These are phyloP conservation scores for Phialocephala subalpina DNA, from an alignment of 2,329 filamentous ascomycete species.

Conservation along the genomic window DNA sequence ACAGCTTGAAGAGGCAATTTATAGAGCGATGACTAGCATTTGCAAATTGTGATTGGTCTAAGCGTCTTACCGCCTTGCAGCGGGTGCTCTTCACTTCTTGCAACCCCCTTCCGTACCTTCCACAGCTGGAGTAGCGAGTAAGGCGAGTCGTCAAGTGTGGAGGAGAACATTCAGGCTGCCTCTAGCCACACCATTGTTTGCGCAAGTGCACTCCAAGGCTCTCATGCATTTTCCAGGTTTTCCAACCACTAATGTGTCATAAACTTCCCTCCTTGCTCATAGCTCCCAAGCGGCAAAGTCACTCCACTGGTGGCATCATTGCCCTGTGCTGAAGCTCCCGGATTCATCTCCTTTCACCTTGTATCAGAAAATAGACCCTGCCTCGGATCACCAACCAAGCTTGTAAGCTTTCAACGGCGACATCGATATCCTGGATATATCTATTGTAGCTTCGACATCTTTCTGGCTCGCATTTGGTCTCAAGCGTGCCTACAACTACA, in stretches of 20 bases:
- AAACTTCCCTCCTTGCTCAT: not conserved
- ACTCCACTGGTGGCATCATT: not conserved
- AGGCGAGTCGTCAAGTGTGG: not conserved
- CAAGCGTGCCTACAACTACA: constrained; percentile 5
- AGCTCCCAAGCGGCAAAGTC: not conserved
- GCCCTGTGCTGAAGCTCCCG: not conserved
- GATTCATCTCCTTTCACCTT: constrained; percentile 1
- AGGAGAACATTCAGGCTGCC: not conserved
- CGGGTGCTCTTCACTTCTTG: too few relatives aligned
- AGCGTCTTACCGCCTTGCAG: too few relatives aligned
- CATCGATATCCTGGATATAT: constrained; percentile 13
- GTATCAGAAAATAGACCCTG: constrained; percentile 8
- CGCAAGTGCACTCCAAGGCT: not conserved
- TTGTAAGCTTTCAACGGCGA: not conserved
- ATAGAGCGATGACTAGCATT: too few relatives aligned
- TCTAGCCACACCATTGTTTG: constrained; percentile 3
- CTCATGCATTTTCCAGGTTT: constrained; percentile 6
- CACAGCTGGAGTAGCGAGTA: not conserved
- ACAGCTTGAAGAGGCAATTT: too few relatives aligned
- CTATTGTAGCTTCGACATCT: constrained; percentile 12
- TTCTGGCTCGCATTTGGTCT: constrained; percentile 10
- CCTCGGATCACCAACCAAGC: not conserved
- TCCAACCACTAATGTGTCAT: constrained; percentile 12
- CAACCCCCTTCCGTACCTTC: too few relatives aligned
- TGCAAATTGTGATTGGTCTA: too few relatives aligned